A percentile compares a stretch with the other conserved stretches of the same genome.
Conservation (phyloP, 1,284 basidiomycete species). For the Leccinum glutinopallens region DNA sequence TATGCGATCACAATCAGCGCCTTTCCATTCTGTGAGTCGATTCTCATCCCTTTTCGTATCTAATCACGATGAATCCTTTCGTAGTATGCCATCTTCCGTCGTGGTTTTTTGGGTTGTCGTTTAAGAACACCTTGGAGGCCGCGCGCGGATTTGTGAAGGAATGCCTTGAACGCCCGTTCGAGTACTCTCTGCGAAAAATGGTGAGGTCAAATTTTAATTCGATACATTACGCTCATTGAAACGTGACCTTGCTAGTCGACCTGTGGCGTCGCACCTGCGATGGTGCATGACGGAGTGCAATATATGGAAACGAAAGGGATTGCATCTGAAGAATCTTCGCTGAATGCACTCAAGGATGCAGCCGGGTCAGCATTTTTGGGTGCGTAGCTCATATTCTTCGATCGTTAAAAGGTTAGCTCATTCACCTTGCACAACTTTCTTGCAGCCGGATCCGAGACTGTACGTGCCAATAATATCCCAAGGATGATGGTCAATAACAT, state of each 20-base stretch:
- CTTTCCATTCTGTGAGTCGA: conserved; percentile 7
- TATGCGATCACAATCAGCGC: conserved; percentile 4
- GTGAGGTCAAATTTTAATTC: background rate
- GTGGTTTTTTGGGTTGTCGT: conserved; percentile 17
- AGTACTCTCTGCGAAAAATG: conserved; percentile 8
- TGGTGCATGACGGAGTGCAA: conserved; percentile 17
- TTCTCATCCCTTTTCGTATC: background rate
- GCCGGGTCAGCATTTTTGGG: conserved; percentile 19
- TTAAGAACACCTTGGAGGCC: conserved; percentile 6
- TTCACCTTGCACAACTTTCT: background rate
- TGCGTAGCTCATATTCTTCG: conserved; percentile 4
- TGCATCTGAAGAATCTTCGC: background rate
- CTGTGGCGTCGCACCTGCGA: conserved; percentile 6
- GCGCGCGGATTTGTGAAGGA: background rate
- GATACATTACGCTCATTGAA: background rate
- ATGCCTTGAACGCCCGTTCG: conserved; percentile 11
- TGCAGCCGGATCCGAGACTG: conserved; percentile 21
- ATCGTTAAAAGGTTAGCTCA: background rate
- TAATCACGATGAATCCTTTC: background rate
- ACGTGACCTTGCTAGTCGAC: background rate
- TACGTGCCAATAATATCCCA: background rate
- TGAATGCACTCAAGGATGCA: conserved; percentile 16
- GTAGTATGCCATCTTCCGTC: conserved; percentile 13
- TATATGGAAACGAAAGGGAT: background rate
- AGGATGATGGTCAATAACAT: background rate